Base-by-base conservation (phyloP, 305 asterid genomes). In the Solanum hybrid region DNA sequence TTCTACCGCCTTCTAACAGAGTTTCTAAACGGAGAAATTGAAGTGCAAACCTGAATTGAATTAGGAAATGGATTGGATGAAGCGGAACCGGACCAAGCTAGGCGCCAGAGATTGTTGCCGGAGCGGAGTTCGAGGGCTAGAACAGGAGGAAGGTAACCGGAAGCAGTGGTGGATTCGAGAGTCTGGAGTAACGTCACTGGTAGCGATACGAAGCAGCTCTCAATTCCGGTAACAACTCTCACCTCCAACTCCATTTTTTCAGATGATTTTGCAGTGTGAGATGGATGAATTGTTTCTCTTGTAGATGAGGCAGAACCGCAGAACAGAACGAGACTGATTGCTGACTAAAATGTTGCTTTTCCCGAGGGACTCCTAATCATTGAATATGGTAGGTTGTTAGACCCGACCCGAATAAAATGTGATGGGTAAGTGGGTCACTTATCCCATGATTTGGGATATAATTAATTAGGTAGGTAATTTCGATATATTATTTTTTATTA, bases 21-120 rank as follows among this genome's bases (percentile, higher is more conserved):
- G 26, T 76, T 7, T 78, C 3, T 34, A 78, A 78, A 78, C 18
- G 4, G 51, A 78, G 84, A 78, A 35, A 78, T 78, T 78, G 51
- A 78, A 34, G 84, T 77, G 20, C 84, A 24, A 29, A 95, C 99
- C 99, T 97, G 97, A 81, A 97, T 96, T 24, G 98, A 92, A 61
- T 94, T 92, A 86, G 96, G 89, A 78, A 95, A 93, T 40, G 98
- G 92, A 88, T 97, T 92, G 46, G 98, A 91, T 39, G 98, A 96
- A 29, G 98, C 97, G 78, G 98, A 92, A 90, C 98, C 99, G 88
- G 97, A 96, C 98, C 99, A 97, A 33, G 98, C 95, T 89, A 95
- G 98, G 90, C 94, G 95, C 96, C 98, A 97, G 74, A 94, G 91
- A 75, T 91, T 92, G 85, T 71, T 24, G 22, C 18, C 36, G 18